Evolutionary conservation across 805 yeast species (phyloP), one percentile per base, ranked within the genome.

Genomic region (Deakozyma indianensis): DNA sequence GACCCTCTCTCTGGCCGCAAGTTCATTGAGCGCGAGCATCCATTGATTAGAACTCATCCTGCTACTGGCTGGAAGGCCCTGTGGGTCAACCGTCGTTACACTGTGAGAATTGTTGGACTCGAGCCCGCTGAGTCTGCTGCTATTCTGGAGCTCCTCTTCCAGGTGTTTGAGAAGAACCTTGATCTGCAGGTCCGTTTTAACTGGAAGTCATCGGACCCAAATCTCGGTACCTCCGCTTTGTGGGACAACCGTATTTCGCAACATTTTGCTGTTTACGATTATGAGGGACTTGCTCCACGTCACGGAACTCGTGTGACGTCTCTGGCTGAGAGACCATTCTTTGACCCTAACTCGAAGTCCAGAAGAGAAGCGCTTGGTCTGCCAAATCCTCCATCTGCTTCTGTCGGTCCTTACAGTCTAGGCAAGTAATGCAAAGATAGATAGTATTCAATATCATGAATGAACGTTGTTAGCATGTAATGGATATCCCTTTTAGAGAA

Each of bases 71-170:
- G 74, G 72, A 77, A 77, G 57, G 64, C 77, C 1, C 63, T 77
- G 50, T 77, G 62, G 50, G 72, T 75, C 35, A 77, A 78, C 61
- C 67, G 73, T 45, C 67, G 71, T 41, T 81, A 81, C 62, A 70
- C 81, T 15, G 72, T 81, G 56, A 69, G 74, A 53, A 80, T 83
- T 51, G 74, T 78, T 22, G 92, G 84, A 40, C 67, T 83, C 59
- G 83, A 82, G 64, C 70, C 72, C 42, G 84, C 80, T 53, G 94
- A 83, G 63, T 74, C 81, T 24, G 79, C 76, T 45, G 67, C 65
- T 22, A 63, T 84, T 47, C 66, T 83, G 53, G 62, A 71, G 44
- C 75, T 80, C 55, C 65, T 83, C 53, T 71, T 69, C 54, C 62
- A 65, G 45, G 49, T 52, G 15, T 51, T 51, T 43, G 55, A 51